Evolutionary conservation across 2,329 filamentous ascomycete genomes (phyloP).

Genomic region (Calonectria hongkongensis): DNA sequence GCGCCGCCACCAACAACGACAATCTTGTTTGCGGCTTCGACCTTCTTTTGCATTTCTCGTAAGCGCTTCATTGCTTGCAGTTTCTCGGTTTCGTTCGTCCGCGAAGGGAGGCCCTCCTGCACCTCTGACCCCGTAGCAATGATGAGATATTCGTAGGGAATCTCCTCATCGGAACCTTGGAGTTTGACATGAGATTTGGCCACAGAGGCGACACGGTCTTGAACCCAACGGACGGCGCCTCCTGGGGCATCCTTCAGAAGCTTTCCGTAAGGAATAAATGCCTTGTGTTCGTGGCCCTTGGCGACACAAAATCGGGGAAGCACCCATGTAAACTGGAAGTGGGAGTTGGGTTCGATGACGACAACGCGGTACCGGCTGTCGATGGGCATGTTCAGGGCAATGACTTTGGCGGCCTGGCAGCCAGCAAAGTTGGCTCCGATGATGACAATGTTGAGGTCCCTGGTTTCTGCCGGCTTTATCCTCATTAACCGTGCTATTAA

Average conservation of each 20-base stretch:
- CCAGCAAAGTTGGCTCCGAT: constrained; percentile 77
- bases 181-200: constrained; percentile 63
- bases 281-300: constrained; percentile 72
- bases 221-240: constrained; percentile 63
- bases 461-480: constrained; percentile 38
- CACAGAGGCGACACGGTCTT: constrained; percentile 64
- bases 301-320: constrained; percentile 76
- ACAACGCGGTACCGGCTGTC: constrained; percentile 69
- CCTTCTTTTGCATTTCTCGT: constrained; percentile 65
- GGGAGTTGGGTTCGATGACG: constrained; percentile 75
- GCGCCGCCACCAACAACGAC: constrained; percentile 76
- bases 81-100: constrained; percentile 66
- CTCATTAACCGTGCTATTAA: constrained; percentile 33
- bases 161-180: constrained; percentile 61
- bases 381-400: constrained; percentile 69
- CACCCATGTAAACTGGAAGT: constrained; percentile 77
- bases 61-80: constrained; percentile 65
- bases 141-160: constrained; percentile 74
- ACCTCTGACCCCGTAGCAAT: constrained; percentile 74
- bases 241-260: constrained; percentile 60
- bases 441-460: constrained; percentile 70
- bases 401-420: constrained; percentile 66
- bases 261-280: constrained; percentile 75
- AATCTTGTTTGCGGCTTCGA: constrained; percentile 65
- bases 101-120: constrained; percentile 67